Evolutionary conservation across 352 stramenopile genomes (phyloP).

Genomic region (Thraustochytrium striatum): DNA sequence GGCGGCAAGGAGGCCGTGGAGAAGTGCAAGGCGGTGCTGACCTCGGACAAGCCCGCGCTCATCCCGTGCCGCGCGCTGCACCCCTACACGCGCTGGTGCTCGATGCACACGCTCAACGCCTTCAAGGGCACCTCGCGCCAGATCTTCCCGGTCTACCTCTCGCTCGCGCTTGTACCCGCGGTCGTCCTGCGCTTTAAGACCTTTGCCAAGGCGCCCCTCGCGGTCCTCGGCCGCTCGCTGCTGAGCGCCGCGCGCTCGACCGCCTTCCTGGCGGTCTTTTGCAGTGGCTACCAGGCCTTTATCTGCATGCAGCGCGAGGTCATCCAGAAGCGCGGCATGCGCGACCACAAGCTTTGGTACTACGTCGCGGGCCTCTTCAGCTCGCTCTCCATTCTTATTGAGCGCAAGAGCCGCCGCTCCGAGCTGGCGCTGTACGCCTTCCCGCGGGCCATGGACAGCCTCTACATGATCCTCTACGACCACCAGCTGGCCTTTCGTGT

Average conservation of each 20-base stretch:
- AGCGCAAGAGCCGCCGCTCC: slow-evolving; percentile 42
- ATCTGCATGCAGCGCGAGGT: slow-evolving; percentile 38
- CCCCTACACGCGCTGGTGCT: slow-evolving; percentile 10
- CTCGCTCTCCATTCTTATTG: slow-evolving; percentile 39
- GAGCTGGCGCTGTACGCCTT: slow-evolving; percentile 49
- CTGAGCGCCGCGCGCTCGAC: slow-evolving; percentile 34
- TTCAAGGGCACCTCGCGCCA: slow-evolving; percentile 21
- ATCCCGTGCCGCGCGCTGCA: slow-evolving; percentile 27
- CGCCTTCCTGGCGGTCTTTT: slow-evolving; percentile 43
- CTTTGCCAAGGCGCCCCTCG: slow-evolving; percentile 17
- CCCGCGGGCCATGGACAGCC: slow-evolving; percentile 13
- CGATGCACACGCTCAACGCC: slow-evolving; percentile 38
- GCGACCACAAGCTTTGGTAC: slow-evolving; percentile 46
- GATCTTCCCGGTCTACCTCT: slow-evolving; percentile 47
- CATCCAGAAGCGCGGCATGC: not conserved
- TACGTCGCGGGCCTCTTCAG: slow-evolving; percentile 47
- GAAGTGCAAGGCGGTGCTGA: not conserved
- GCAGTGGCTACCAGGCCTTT: slow-evolving; percentile 17
- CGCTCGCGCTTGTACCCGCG: slow-evolving; percentile 33
- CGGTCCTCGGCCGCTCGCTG: not conserved
- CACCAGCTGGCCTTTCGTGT: slow-evolving; percentile 37
- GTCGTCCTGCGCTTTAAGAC: slow-evolving; percentile 31
- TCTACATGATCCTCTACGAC: slow-evolving; percentile 48
- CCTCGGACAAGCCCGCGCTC: slow-evolving; percentile 19
- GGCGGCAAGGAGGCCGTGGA: slow-evolving; percentile 14